Evolutionary conservation across 1,139 yeast genomes (phyloP), one percentile per base, ranked within the genome.

Genomic region (Debaryomyces subglobosus): DNA sequence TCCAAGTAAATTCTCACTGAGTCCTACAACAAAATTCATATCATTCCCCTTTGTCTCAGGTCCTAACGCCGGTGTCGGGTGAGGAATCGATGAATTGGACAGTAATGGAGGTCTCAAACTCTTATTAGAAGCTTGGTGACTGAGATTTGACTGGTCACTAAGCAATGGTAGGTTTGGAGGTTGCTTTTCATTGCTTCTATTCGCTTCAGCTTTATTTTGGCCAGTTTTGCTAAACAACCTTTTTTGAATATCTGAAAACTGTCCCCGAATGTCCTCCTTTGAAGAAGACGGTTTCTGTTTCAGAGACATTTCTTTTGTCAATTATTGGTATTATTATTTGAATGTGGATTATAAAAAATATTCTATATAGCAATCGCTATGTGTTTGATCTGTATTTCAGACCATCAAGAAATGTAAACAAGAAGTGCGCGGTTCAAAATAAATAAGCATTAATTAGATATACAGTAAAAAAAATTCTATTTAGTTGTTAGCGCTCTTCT

Each of bases 11-110:
- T 85, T 86, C 60, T 90, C 96, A 65, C 95, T 87, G 53, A 91
- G 71, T 1, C 90, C 95, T 47, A 91, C 87, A 4, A 89, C 89
- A 64, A 90, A 90, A 57, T 85, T 83, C 71, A 89, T 82, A 55
- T 89, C 94, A 57, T 84, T 81, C 24, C 80, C 81, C 52, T 76
- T 73, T 5, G 76, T 62, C 54, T 77, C 81, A 1, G 78, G 79
- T 2, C 77, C 77, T 49, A 74, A 58, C 4, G 67, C 61, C 5
- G 76, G 71, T 1, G 72, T 54, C 3, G 69, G 62, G 5, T 58
- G 63, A 3, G 68, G 59, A 10, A 63, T 43, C 32, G 59, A 39
- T 16, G 64, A 63, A 27, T 50, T 47, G 30, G 51, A 47, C 23
- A 55, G 59, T 49, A 48, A 39, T 23, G 57, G 54, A 20, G 55